Evolutionary conservation across 2,329 filamentous ascomycete genomes (phyloP).

Genomic region (Penicillium sp.): DNA sequence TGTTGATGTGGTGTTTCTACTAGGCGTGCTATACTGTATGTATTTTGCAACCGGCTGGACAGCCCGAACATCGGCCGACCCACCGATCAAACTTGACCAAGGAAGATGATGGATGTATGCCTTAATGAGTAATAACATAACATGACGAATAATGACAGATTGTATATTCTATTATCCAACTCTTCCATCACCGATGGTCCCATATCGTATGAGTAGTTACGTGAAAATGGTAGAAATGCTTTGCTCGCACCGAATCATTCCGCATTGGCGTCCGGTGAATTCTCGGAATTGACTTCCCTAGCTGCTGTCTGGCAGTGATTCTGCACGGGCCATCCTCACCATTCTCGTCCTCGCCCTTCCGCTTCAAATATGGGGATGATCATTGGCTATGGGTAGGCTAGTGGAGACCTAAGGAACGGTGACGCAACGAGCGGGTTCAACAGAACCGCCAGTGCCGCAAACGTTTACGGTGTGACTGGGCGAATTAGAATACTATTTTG

Average conservation of each 20-base stretch:
- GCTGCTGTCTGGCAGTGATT: neutral
- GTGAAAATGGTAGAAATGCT: neutral
- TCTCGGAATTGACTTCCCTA: neutral
- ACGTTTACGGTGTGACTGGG: slow-evolving; percentile 1
- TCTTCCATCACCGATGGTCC: neutral
- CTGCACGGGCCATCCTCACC: neutral
- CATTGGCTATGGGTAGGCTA: neutral
- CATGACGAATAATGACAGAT: neutral
- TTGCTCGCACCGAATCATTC: neutral
- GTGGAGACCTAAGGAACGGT: neutral
- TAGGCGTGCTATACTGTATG: neutral
- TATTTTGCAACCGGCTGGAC: neutral
- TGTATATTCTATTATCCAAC: no score
- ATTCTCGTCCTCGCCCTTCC: neutral
- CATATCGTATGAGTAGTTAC: no score
- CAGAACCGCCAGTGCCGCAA: slow-evolving; percentile 3
- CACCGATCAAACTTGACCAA: neutral
- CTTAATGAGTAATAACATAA: neutral
- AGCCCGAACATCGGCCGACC: neutral
- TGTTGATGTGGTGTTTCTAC: neutral
- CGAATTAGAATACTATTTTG: neutral
- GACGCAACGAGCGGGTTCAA: slow-evolving; percentile 4
- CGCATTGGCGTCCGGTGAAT: neutral
- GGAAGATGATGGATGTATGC: neutral
- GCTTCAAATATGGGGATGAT: slow-evolving; percentile 2